Evolutionary conservation across 2,329 filamentous ascomycete species (phyloP).

Genomic region (Huntiella moniliformis): DNA sequence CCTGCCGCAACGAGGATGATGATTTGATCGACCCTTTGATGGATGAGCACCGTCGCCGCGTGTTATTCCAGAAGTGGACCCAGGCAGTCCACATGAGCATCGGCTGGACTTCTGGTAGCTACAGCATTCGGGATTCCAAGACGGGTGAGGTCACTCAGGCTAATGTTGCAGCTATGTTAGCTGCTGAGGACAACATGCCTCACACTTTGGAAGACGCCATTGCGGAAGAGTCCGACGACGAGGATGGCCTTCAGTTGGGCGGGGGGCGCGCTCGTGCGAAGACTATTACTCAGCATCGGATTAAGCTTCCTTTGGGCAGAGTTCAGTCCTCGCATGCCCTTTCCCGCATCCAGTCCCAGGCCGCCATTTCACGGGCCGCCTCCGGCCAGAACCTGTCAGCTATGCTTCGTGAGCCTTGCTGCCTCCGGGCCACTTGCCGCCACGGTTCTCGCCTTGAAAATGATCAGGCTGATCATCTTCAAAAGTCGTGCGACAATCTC

Average conservation of each 20-base stretch:
- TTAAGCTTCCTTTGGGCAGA: neutral
- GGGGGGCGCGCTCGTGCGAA: neutral
- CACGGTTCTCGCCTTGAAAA: neutral
- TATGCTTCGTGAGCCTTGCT: neutral
- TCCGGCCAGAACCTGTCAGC: too few relatives aligned
- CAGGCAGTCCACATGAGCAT: constrained; percentile 40
- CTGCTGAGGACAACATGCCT: neutral
- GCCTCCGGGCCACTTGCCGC: neutral
- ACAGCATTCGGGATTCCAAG: neutral
- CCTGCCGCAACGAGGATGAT: constrained; percentile 36
- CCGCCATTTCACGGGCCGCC: neutral
- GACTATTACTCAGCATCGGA: neutral
- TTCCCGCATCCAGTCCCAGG: neutral
- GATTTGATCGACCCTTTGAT: constrained; percentile 45
- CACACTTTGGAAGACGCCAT: neutral
- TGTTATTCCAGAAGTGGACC: constrained; percentile 33
- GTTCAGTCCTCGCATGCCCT: neutral
- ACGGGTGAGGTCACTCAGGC: neutral
- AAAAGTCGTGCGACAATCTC: neutral
- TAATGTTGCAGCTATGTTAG: neutral
- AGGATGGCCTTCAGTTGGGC: neutral
- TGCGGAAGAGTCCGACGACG: neutral
- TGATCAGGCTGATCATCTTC: neutral
- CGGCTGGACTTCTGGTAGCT: constrained; percentile 23
- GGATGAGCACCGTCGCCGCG: constrained; percentile 21